Evolutionary conservation across 345 rosid genomes (phyloP), one percentile per base, ranked within the genome.

Genomic region (Citropsis articulata): DNA sequence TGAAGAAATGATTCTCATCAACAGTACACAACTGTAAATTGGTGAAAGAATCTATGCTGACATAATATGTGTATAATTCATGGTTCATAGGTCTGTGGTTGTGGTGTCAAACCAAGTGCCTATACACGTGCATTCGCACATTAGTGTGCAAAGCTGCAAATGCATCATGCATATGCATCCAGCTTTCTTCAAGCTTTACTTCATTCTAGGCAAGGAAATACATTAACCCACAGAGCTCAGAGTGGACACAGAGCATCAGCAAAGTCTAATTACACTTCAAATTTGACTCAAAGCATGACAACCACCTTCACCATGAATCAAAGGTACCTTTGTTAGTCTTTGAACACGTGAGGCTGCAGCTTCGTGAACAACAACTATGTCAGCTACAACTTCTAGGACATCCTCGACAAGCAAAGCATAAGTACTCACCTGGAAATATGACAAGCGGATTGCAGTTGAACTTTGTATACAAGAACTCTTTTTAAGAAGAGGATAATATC

Each of bases 401-500:
- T 95, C 98, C 85, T 89, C 92, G 4, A 88, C 85, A 79, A 83
- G 87, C 84, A 95, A 86, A 72, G 90, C 89, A 77, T 93, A 93
- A 53, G 98, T 92, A 79, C 92, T 93, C 77, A 93, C 93, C 98
- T 92, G 88, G 80, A 78, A 83, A 25, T 25, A 73, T 69, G 67
- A 80, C 74, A 75, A 48, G 71, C 53, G 28, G 56, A 48, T 13
- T 61, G 70, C 45, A 66, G n/a, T 5, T 35, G 69, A 64, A 6
- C 45, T 38, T 60, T n/a, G 42, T 42, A 66, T 42, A 66, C 30
- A 53, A 59, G 56, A 73, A 30, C 40, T 27, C 27, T 36, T 60
- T 68, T 56, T 35, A 56, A 64, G 40, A 59, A 28, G 12, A 69
- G 31, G 72, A 25, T 50, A 9, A 68, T 56, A 69, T 53, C 35